Evolutionary conservation across 495 filamentous ascomycete species (phyloP).

Genomic region (Melanomma pulvis-pyrius): DNA sequence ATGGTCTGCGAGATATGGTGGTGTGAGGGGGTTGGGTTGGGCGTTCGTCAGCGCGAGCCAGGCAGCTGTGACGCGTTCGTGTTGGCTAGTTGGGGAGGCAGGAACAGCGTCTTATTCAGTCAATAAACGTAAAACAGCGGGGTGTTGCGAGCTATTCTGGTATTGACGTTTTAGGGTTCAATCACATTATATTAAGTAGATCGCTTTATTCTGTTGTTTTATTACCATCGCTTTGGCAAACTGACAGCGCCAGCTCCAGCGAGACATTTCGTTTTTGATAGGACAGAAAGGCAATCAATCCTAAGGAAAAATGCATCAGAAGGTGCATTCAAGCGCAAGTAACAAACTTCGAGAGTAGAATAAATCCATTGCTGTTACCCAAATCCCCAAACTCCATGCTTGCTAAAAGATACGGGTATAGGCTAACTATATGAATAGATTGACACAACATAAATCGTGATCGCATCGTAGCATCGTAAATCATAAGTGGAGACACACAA

Average conservation of each 20-base stretch:
- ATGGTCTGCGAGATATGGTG: neutral
- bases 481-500: neutral
- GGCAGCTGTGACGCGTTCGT: neutral
- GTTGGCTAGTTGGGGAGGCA: neutral
- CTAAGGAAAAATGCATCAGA: too few species aligned
- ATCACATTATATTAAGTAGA: too few species aligned
- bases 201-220: too few species aligned
- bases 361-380: neutral
- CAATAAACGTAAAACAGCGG: neutral
- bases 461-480: conserved; percentile 6
- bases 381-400: conserved; percentile 4
- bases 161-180: too few species aligned
- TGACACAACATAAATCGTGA: neutral
- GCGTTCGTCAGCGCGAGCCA: neutral
- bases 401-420: conserved; percentile 8
- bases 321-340: too few species aligned
- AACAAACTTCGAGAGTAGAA: too few species aligned
- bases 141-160: too few species aligned
- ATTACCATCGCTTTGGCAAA: too few species aligned
- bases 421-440: neutral
- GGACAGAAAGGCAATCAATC: too few species aligned
- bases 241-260: too few species aligned
- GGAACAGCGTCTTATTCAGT: neutral
- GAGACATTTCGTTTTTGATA: too few species aligned
- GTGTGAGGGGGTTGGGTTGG: neutral